Evolutionary conservation across 805 yeast species (phyloP).

Genomic region (Zygotorulaspora danielsina): DNA sequence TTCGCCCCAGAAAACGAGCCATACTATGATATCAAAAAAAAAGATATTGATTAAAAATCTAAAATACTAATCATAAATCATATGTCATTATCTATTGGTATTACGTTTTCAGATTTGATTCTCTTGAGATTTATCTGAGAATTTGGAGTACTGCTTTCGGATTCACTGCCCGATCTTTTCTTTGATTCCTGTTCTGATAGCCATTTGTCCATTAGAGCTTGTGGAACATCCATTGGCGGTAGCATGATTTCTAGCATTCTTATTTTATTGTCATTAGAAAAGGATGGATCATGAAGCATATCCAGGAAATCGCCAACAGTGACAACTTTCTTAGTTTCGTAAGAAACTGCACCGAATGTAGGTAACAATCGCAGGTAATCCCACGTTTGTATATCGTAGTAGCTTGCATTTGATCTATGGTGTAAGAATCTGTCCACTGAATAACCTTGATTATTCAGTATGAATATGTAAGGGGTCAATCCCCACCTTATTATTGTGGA

Average conservation of each 20-base stretch:
- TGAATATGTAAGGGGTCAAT: constrained; percentile 52
- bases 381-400: constrained; percentile 65
- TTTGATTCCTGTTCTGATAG: constrained; percentile 22
- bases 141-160: constrained; percentile 7
- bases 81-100: not conserved
- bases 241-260: constrained; percentile 55
- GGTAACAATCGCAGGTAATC: constrained; percentile 43
- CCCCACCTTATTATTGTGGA: constrained; percentile 54
- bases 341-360: constrained; percentile 53
- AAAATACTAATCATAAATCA: too few species aligned
- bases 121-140: constrained; percentile 3
- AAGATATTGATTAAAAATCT: too few species aligned
- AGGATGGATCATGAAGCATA: constrained; percentile 39
- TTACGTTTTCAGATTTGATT: not conserved
- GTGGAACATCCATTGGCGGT: constrained; percentile 58
- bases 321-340: constrained; percentile 42
- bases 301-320: constrained; percentile 48
- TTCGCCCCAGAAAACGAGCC: too few species aligned
- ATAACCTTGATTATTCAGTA: constrained; percentile 63
- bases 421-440: constrained; percentile 61
- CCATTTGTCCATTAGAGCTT: constrained; percentile 29
- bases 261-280: constrained; percentile 42
- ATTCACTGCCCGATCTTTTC: constrained; percentile 16
- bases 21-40: too few species aligned
- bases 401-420: constrained; percentile 46